Evolutionary conservation across 2,329 filamentous ascomycete species (phyloP).

Genomic region (Monosporascus sp.): DNA sequence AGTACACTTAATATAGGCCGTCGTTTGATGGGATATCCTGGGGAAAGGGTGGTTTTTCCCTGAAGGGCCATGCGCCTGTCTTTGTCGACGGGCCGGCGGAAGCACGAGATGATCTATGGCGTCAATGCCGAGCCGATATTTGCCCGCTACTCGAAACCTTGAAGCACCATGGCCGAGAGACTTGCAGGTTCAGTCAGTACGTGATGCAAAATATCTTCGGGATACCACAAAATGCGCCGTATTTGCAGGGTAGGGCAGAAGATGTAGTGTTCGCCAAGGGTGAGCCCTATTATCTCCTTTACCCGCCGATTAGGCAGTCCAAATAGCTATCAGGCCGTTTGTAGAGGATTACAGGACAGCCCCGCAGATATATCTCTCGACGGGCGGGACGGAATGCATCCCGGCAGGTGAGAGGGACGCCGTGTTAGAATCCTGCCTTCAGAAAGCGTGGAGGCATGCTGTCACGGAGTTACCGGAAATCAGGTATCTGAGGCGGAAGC

Average conservation of each 20-base stretch:
- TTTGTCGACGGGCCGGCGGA: constrained; percentile 13
- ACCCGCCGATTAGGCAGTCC: constrained; percentile 8
- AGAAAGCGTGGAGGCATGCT: constrained; percentile 15
- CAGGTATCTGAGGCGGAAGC: constrained; percentile 4
- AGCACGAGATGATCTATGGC: constrained; percentile 15
- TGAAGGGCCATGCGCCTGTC: too few relatives aligned
- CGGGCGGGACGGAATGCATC: background rate
- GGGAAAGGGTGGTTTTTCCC: too few relatives aligned
- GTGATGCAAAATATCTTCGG: background rate
- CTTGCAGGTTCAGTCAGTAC: constrained; percentile 9
- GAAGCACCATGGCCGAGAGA: constrained; percentile 13
- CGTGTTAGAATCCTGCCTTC: constrained; percentile 6
- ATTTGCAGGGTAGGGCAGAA: constrained; percentile 12
- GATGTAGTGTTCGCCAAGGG: constrained; percentile 13
- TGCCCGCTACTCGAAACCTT: constrained; percentile 3
- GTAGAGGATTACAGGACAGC: constrained; percentile 17
- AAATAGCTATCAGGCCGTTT: constrained; percentile 12
- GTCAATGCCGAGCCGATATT: constrained; percentile 1
- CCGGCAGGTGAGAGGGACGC: constrained; percentile 1
- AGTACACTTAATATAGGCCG: too few relatives aligned
- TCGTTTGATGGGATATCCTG: too few relatives aligned
- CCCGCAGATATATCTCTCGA: constrained; percentile 9
- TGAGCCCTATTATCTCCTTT: constrained; percentile 2
- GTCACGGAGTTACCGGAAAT: constrained; percentile 5
- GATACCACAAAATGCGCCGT: constrained; percentile 7